phyloP scores from a whole-genome alignment of 164 flowering plant genomes.

The Stephania cephalantha region DNA sequence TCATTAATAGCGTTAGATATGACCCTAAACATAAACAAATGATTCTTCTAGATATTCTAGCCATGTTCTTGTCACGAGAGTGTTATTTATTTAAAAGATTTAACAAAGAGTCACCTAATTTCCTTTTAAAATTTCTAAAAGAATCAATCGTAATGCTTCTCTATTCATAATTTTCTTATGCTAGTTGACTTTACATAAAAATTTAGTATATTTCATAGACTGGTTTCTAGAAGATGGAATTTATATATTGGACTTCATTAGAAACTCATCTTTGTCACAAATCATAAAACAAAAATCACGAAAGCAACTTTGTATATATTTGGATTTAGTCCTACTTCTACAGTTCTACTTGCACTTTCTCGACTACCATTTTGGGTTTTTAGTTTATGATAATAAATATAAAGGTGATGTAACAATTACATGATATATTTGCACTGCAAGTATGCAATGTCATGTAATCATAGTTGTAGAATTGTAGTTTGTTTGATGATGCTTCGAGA shows the following conservation, averaged over 20 bases:
- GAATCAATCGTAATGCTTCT: not conserved
- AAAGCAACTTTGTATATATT: not conserved
- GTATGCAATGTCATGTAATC: too few relatives aligned
- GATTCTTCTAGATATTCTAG: not conserved
- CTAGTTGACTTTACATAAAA: not conserved
- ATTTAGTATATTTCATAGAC: not conserved
- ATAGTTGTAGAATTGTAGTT: too few relatives aligned
- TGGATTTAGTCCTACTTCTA: not conserved
- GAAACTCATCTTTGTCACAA: not conserved
- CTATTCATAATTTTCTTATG: not conserved
- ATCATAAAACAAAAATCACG: not conserved
- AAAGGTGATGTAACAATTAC: not conserved
- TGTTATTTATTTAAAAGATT: not conserved
- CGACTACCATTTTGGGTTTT: not conserved
- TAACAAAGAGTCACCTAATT: slow-evolving; percentile 1
- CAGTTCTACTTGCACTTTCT: not conserved
- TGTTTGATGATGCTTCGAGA: too few relatives aligned
- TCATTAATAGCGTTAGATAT: not conserved
- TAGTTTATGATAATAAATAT: not conserved
- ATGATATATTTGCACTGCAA: too few relatives aligned
- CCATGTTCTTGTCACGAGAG: not conserved
- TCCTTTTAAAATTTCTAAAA: not conserved
- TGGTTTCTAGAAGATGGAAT: not conserved
- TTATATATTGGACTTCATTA: not conserved
- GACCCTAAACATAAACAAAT: not conserved